A percentile compares a stretch with the other conserved stretches of the same genome.
Evolutionary conservation across 441 rosid species (phyloP).

Genomic region (Monsonia emarginata): DNA sequence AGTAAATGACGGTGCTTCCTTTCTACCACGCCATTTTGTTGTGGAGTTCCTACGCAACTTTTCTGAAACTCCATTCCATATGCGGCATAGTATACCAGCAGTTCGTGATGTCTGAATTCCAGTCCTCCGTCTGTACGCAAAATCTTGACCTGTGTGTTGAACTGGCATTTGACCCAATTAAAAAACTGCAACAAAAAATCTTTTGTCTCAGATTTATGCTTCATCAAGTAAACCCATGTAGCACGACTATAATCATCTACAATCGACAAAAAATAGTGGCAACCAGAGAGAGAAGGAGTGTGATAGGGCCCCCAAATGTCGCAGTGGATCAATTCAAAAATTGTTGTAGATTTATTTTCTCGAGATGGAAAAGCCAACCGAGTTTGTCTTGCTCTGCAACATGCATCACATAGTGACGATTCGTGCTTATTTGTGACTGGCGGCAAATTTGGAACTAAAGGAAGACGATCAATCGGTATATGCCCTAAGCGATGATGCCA

Average conservation of each 20-base stretch:
- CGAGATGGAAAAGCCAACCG: not conserved
- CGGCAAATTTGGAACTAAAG: not conserved
- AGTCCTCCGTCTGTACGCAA: not conserved
- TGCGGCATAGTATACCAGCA: not conserved
- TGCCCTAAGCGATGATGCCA: not conserved
- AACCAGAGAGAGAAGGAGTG: not conserved
- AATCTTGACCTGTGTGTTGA: not conserved
- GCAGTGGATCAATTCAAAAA: not conserved
- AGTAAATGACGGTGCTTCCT: constrained; percentile 1
- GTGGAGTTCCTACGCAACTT: not conserved
- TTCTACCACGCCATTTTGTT: constrained; percentile 3
- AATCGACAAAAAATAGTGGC: not conserved
- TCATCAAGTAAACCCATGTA: not conserved
- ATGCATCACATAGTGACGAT: not conserved
- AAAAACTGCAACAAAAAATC: not conserved
- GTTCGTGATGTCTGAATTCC: not conserved
- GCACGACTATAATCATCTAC: constrained; percentile 2
- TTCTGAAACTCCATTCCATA: not conserved
- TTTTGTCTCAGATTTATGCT: not conserved
- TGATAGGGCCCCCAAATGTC: not conserved
- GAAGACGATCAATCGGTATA: not conserved
- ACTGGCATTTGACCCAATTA: not conserved
- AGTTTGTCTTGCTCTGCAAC: not conserved
- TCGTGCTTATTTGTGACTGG: not conserved
- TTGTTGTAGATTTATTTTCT: not conserved